Percentiles rank a stretch among this genome's conserved stretches.
Conservation (phyloP, 768 basidiomycete genomes). For the Lentinula sp. region DNA sequence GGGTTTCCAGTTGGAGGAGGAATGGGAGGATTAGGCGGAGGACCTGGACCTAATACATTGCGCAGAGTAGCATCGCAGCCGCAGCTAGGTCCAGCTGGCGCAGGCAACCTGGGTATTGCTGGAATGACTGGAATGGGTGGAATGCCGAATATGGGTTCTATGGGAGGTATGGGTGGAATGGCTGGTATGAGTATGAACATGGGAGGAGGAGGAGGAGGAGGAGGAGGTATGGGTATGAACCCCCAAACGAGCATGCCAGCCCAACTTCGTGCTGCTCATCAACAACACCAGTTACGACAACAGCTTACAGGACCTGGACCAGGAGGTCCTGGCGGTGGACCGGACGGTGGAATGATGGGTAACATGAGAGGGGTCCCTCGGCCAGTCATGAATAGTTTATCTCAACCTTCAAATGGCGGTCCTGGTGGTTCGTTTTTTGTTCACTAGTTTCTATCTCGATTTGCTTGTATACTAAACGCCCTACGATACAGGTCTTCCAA, state of each 20-base stretch:
- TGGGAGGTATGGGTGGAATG: neutral
- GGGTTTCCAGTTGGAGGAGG: neutral
- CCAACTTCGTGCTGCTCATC: constrained; percentile 24
- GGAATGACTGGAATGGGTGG: constrained; percentile 9
- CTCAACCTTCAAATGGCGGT: constrained; percentile 22
- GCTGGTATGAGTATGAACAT: neutral
- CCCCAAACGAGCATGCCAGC: constrained; percentile 33
- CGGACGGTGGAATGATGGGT: constrained; percentile 9
- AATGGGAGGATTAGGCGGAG: constrained; percentile 14
- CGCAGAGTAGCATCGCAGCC: constrained; percentile 60
- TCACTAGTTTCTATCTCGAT: constrained; percentile 21
- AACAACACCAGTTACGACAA: constrained; percentile 22
- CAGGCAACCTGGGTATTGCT: neutral
- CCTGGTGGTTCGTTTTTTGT: constrained; percentile 22
- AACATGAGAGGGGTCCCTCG: neutral
- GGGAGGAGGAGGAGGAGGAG: constrained; percentile 19
- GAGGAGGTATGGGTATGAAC: constrained; percentile 40
- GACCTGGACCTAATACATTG: constrained; percentile 31
- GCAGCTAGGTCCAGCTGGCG: neutral
- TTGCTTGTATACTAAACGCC: too few species aligned
- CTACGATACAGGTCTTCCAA: constrained; percentile 27
- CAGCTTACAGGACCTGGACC: constrained; percentile 11
- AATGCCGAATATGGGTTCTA: constrained; percentile 28
- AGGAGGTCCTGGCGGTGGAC: neutral
- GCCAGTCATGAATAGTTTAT: constrained; percentile 43